phyloP scores from a whole-genome alignment of 768 basidiomycete genomes.

The Xanthoconium stramineum region DNA sequence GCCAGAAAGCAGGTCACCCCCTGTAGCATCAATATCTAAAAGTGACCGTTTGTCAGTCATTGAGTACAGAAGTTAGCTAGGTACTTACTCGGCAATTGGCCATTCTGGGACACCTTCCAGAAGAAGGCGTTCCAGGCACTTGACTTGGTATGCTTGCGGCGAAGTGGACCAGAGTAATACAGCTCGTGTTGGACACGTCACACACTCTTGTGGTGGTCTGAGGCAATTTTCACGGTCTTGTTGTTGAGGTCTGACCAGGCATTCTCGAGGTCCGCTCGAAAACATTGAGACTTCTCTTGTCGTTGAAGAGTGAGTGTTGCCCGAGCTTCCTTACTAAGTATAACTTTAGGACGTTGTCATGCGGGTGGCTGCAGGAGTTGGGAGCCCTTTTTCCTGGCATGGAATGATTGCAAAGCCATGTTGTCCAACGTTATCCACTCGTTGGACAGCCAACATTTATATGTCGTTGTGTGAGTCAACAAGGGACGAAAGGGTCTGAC shows the following conservation, averaged over 20 bases:
- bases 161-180: neutral
- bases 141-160: neutral
- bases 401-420: neutral
- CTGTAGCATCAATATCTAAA: neutral
- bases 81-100: too few species aligned
- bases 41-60: too few species aligned
- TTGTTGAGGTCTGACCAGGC: neutral
- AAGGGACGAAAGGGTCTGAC: neutral
- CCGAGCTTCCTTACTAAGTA: neutral
- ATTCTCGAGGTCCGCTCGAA: neutral
- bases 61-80: too few species aligned
- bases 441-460: neutral
- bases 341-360: neutral
- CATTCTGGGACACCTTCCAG: neutral
- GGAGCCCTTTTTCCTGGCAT: neutral
- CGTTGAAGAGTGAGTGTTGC: neutral
- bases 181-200: neutral
- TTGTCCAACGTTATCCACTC: neutral
- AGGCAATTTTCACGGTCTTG: neutral
- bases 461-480: neutral
- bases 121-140: neutral
- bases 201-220: neutral
- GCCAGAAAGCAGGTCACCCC: neutral
- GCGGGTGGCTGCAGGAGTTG: neutral
- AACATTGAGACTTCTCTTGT: neutral